Evolutionary conservation across 345 rosid genomes (phyloP).

Genomic region (Murraya koenigii): DNA sequence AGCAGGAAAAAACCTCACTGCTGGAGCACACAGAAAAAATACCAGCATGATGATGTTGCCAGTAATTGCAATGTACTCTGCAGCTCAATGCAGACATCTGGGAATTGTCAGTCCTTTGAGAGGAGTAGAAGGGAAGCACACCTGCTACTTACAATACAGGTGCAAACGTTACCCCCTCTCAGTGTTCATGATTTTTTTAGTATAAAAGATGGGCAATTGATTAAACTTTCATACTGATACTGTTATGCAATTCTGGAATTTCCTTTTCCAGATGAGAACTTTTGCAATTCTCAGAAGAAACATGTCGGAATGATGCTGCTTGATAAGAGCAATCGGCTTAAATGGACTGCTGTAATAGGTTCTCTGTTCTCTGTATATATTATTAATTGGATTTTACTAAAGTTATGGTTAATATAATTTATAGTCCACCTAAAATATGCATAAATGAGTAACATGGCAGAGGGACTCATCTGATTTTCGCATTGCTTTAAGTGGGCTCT

Average conservation of each 20-base stretch:
- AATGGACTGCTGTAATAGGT: neutral
- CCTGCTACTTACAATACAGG: neutral
- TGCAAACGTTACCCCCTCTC: neutral
- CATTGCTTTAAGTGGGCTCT: too few relatives aligned
- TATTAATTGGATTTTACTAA: neutral
- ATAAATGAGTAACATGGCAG: too few relatives aligned
- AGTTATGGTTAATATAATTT: too few relatives aligned
- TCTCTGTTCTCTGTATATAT: neutral
- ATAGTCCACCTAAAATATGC: too few relatives aligned
- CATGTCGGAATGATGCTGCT: neutral
- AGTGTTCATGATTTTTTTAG: neutral
- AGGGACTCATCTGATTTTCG: too few relatives aligned
- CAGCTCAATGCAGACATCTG: neutral
- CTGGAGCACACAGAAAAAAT: neutral
- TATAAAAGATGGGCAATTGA: neutral
- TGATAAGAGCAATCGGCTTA: neutral
- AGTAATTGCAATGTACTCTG: neutral
- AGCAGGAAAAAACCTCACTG: constrained; percentile 2
- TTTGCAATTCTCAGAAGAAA: neutral
- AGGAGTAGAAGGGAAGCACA: neutral
- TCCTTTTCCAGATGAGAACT: neutral
- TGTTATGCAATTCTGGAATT: too few relatives aligned
- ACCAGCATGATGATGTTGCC: constrained; percentile 6
- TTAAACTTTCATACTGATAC: neutral
- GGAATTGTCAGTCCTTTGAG: neutral